Conservation (phyloP, 2,329 filamentous ascomycete species). For the Aspergillus chevalieri region DNA sequence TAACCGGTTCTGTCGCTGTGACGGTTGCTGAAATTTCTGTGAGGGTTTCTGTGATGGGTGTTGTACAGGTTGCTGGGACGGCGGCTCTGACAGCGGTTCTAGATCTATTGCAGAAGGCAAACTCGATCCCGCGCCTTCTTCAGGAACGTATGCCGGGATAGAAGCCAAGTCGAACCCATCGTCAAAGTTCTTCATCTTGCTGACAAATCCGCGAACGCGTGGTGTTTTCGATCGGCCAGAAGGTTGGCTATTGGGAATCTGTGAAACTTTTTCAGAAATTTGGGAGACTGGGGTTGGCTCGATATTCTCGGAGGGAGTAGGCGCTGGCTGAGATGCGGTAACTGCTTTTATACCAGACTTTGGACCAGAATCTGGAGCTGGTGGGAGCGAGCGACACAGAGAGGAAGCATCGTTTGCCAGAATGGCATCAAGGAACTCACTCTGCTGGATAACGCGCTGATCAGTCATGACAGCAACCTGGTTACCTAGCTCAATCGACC, state of each 20-base stretch:
- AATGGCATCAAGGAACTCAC: slow-evolving; percentile 86
- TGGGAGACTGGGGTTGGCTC: background rate
- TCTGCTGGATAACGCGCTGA: slow-evolving; percentile 79
- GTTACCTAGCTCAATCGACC: slow-evolving; percentile 64
- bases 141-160: slow-evolving; percentile 30
- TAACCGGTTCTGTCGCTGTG: slow-evolving; percentile 18
- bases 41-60: slow-evolving; percentile 14
- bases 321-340: background rate
- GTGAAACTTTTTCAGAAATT: slow-evolving; percentile 4
- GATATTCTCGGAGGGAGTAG: background rate
- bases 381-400: slow-evolving; percentile 60
- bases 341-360: slow-evolving; percentile 26
- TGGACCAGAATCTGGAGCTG: slow-evolving; percentile 50
- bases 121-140: slow-evolving; percentile 10
- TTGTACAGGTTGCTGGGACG: background rate
- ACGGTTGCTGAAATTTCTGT: slow-evolving; percentile 19
- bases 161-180: slow-evolving; percentile 48
- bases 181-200: slow-evolving; percentile 67
- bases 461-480: slow-evolving; percentile 66
- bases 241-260: slow-evolving; percentile 6
- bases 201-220: slow-evolving; percentile 27
- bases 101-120: slow-evolving; percentile 17
- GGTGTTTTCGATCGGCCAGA: slow-evolving; percentile 15
- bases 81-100: slow-evolving; percentile 2
- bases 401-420: slow-evolving; percentile 69